A percentile compares a stretch with the other conserved stretches of the same genome.
These are phyloP conservation scores for Fallopia convolvulus DNA, from an alignment of 148 eudicot genomes.

Conservation along the genomic window DNA sequence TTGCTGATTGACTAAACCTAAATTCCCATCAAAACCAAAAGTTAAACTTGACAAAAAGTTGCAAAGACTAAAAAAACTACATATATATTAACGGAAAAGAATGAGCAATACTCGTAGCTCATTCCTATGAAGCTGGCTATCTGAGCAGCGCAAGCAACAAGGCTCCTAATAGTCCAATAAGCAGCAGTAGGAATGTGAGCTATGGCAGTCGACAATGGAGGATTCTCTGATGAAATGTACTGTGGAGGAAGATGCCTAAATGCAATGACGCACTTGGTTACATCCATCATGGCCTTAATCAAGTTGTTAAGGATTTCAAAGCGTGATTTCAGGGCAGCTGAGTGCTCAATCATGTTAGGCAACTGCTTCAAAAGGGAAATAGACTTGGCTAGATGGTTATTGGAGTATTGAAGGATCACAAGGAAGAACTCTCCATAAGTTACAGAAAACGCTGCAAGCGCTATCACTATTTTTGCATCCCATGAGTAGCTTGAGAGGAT, in stretches of 20 bases:
- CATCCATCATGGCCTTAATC: constrained; percentile 50
- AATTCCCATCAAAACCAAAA: not conserved
- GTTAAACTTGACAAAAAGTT: not conserved
- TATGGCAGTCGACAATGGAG: constrained; percentile 50
- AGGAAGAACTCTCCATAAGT: constrained; percentile 90
- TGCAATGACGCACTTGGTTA: constrained; percentile 53
- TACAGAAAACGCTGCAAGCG: constrained; percentile 67
- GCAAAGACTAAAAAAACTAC: not conserved
- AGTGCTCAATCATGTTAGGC: constrained; percentile 55
- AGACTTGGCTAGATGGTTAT: constrained; percentile 70
- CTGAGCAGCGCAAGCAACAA: constrained; percentile 69
- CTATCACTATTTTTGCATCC: constrained; percentile 76
- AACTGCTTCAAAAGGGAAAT: constrained; percentile 70
- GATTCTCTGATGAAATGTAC: constrained; percentile 59
- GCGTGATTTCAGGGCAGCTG: constrained; percentile 41
- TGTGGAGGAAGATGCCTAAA: constrained; percentile 61
- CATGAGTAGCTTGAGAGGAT: constrained; percentile 68
- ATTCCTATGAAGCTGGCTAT: constrained; percentile 58
- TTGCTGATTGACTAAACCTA: constrained; percentile 33
- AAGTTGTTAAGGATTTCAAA: constrained; percentile 56
- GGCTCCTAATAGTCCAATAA: constrained; percentile 86
- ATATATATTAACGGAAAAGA: not conserved
- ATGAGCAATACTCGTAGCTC: constrained; percentile 46
- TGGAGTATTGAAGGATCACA: constrained; percentile 35
- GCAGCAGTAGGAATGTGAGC: constrained; percentile 79